phyloP scores from a whole-genome alignment of 805 yeast genomes.

The Scheffersomyces ergatensis region DNA sequence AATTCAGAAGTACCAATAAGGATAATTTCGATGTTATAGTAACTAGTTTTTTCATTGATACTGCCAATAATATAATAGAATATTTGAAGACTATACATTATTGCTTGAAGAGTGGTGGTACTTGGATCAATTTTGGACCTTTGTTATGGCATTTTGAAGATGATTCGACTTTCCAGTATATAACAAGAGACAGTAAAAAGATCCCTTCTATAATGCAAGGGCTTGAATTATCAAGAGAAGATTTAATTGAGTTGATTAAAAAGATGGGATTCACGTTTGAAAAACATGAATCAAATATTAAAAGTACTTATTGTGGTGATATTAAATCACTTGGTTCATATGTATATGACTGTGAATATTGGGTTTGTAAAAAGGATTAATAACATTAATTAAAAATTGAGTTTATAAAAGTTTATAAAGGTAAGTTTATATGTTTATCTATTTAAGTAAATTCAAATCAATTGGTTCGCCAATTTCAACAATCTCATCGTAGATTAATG shows the following conservation, averaged over 20 bases:
- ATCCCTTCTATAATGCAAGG: conserved; percentile 46
- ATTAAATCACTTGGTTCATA: conserved; percentile 49
- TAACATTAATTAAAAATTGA: too few species aligned
- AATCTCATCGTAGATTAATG: conserved; percentile 18
- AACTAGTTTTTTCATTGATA: conserved; percentile 64
- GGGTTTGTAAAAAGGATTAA: conserved; percentile 56
- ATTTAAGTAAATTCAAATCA: conserved; percentile 9
- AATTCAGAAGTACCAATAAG: conserved; percentile 40
- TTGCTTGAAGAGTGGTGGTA: conserved; percentile 43
- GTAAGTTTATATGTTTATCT: background rate
- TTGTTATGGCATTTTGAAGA: conserved; percentile 71
- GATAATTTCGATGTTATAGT: conserved; percentile 43
- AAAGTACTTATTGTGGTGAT: conserved; percentile 56
- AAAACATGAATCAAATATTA: conserved; percentile 41
- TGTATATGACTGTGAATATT: conserved; percentile 62
- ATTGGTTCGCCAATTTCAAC: conserved; percentile 10
- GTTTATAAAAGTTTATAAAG: background rate
- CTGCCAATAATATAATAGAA: conserved; percentile 58
- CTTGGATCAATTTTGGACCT: conserved; percentile 70
- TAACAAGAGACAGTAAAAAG: conserved; percentile 12
- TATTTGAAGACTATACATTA: conserved; percentile 49
- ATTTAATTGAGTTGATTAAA: conserved; percentile 45
- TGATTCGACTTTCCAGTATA: conserved; percentile 27
- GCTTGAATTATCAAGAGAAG: conserved; percentile 58
- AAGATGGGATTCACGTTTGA: conserved; percentile 51